Evolutionary conservation across 306 rosid species (phyloP), one percentile per base, ranked within the genome.

Genomic region (Trichosanthes cucumerina): DNA sequence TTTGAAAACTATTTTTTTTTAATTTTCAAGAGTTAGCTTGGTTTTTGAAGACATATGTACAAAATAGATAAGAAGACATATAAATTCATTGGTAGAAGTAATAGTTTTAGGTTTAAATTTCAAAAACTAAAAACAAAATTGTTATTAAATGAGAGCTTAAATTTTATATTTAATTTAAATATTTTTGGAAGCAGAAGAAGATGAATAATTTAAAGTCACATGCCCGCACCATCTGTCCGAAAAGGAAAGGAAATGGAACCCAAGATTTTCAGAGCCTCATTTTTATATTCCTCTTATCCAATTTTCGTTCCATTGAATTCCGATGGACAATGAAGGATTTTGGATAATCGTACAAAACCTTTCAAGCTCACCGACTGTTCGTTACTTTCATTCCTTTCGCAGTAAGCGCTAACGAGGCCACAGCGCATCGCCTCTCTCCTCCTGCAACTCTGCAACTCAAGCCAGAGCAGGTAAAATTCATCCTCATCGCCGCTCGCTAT

Each of bases 161-260:
- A 28, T 28, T 28, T 28, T 28, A 28, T 28, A 1, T 28, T 28
- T 28, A 28, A 1, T 28, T 28, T 28, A 1, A 28, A 28, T 28
- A 1, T 28, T 28, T 28, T 2, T 28, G 1, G 33, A 28, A 28
- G 33, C 2, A 28, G 33, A 28, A 28, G 33, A 28, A 28, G 49
- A 11, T 43, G n/a, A 2, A 52, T 52, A 19, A 52, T 14, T 16
- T 52, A 15, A 50, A 57, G 23, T 57, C 31, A 8, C 63, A 58
- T 54, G 26, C 21, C 10, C 59, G 1, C 19, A 7, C 64, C 64
- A 21, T 57, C 6, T 62, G 69, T 58, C 58, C 80, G 83, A 79
- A 47, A 47, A 47, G 53, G 39, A 36, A 36, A 36, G 39, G 56
- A 78, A 53, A 80, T 87, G 85, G 90, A 89, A 73, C 83, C 78